Evolutionary conservation across 257 asterid species (phyloP).

Genomic region (Lithospermum erythrorhizon): DNA sequence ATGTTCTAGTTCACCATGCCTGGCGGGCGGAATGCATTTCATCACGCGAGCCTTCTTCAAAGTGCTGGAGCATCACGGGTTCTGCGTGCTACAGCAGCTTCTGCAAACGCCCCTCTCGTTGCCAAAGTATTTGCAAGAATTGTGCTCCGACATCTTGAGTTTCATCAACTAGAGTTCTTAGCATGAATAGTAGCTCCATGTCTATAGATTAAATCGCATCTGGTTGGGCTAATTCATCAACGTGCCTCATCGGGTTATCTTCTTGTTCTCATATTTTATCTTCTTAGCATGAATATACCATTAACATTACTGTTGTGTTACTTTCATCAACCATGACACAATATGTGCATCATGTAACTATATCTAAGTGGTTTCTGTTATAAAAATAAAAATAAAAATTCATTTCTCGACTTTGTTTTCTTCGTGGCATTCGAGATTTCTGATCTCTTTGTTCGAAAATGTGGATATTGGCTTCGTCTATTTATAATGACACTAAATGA

Average conservation of each 20-base stretch:
- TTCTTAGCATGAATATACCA: background rate
- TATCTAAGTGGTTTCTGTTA: background rate
- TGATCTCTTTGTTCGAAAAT: no score
- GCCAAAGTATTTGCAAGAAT: constrained; percentile 69
- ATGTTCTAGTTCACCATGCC: constrained; percentile 48
- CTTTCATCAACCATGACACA: background rate
- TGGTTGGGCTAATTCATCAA: background rate
- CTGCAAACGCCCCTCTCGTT: constrained; percentile 50
- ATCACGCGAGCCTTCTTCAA: constrained; percentile 60
- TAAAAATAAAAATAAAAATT: no score
- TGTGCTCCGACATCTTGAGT: constrained; percentile 68
- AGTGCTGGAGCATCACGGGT: constrained; percentile 56
- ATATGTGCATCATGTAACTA: background rate
- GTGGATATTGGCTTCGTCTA: no score
- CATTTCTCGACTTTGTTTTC: no score
- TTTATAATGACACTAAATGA: no score
- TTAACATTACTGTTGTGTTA: background rate
- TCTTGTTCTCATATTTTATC: no score
- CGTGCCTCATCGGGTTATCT: background rate
- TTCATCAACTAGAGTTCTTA: constrained; percentile 30
- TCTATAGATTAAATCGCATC: background rate
- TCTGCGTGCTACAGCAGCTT: constrained; percentile 72
- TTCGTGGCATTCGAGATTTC: no score
- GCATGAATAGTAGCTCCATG: constrained; percentile 9
- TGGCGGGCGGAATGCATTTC: constrained; percentile 65